Base-by-base conservation (phyloP, 805 yeast species). In the Torulaspora delbrueckii region DNA sequence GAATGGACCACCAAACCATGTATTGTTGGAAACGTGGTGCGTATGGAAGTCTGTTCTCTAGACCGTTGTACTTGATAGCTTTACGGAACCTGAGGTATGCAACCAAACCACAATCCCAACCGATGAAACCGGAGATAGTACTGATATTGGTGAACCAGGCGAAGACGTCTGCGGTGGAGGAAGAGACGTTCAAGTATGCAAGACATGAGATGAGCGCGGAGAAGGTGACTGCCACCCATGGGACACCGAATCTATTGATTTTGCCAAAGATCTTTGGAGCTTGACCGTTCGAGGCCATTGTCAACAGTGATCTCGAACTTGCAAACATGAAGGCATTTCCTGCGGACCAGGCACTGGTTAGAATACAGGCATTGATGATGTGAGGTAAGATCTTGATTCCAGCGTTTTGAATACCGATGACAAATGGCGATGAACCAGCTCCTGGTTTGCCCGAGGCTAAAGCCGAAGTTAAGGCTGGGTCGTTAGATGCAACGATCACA, bases 351-450 rank as follows among this genome's bases (percentile, higher is more conserved):
- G 84, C 84, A 37, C 84, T 79, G 3, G 81, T 71, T 59, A 81
- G 67, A 53, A 81, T 77, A 43, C 74, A 77, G 8, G 77, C 86
- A 56, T 81, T 81, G 56, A 81, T 72, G 51, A 81, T 77, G 53
- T 79, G 82, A 56, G 81, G 77, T 51, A 80, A 67, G 5, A 76
- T 82, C 18, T 68, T 71, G 42, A 81, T 80, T 46, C 84, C 83
- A 4, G 82, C 84, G 57, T 72, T 76, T 65, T 74, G 75, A 56
- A 77, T 79, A 38, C 83, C 85, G 56, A 81, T 74, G 45, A 81
- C 84, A 53, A 79, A 81, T 2, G 86, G 85, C 26, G 84, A 79
- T 13, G 82, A 81, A 25, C 81, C 74, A 22, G 84, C 84, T 51
- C 80, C 78, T n/a, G 70, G 55, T 35, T 69, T 66, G 54, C 81